A percentile compares a stretch with the other conserved stretches of the same genome.
Evolutionary conservation across 805 yeast species (phyloP).

Genomic region (Monosporozyma aerobia): DNA sequence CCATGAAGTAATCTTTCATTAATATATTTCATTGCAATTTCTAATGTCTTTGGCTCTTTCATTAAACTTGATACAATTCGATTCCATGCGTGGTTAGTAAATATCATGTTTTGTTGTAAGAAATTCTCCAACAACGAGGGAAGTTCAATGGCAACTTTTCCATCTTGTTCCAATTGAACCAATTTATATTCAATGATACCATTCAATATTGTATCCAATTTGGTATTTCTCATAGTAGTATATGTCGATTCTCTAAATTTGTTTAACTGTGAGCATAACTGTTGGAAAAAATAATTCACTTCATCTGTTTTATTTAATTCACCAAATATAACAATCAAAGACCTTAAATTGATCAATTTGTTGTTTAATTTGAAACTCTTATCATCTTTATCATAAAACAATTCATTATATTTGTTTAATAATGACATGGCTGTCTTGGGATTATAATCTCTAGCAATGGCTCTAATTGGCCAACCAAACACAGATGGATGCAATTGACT

Average conservation of each 20-base stretch:
- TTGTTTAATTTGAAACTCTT: slow-evolving; percentile 9
- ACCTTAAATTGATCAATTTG: slow-evolving; percentile 25
- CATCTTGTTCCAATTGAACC: slow-evolving; percentile 12
- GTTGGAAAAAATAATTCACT: slow-evolving; percentile 10
- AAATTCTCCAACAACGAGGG: slow-evolving; percentile 16
- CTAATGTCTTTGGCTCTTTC: slow-evolving; percentile 21
- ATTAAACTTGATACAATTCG: slow-evolving; percentile 24
- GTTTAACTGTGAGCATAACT: slow-evolving; percentile 13
- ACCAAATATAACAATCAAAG: slow-evolving; percentile 25
- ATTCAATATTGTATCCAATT: slow-evolving; percentile 11
- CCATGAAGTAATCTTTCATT: slow-evolving; percentile 33
- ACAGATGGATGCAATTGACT: slow-evolving; percentile 28
- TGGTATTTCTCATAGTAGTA: slow-evolving; percentile 15
- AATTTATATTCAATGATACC: slow-evolving; percentile 22
- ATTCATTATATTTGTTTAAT: slow-evolving; percentile 25
- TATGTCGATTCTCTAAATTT: slow-evolving; percentile 15
- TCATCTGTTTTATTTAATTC: slow-evolving; percentile 29
- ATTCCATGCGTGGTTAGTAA: slow-evolving; percentile 29
- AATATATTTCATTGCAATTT: slow-evolving; percentile 22
- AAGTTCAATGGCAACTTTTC: slow-evolving; percentile 7
- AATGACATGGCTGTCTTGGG: slow-evolving; percentile 29
- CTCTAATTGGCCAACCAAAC: slow-evolving; percentile 30
- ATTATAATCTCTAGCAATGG: slow-evolving; percentile 23
- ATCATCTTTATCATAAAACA: slow-evolving; percentile 20
- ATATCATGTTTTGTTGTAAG: slow-evolving; percentile 18